These are phyloP conservation scores for Schoenoplectus tabernaemontani DNA, from an alignment of 202 grass and related monocot genomes.

Conservation along the genomic window DNA sequence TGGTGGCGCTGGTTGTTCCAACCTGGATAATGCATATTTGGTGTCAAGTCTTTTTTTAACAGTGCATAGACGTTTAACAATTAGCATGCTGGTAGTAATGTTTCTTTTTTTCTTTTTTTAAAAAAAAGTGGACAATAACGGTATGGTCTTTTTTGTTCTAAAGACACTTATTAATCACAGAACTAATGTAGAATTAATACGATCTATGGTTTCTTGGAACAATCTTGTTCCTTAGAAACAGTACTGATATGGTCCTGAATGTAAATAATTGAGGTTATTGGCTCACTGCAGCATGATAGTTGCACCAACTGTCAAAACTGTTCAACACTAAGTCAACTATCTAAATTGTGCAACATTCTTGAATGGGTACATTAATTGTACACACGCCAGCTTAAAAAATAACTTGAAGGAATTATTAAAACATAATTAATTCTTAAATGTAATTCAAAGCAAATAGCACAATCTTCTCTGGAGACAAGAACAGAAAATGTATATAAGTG, in stretches of 20 bases:
- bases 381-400: neutral
- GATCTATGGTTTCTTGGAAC: no score
- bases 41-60: neutral
- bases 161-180: neutral
- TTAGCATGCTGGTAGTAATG: neutral
- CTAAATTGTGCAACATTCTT: neutral
- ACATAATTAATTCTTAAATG: neutral
- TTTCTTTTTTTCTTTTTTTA: neutral
- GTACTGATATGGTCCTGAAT: no score
- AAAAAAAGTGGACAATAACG: neutral
- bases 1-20: conserved; percentile 29
- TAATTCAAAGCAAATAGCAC: neutral
- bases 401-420: no score
- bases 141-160: neutral
- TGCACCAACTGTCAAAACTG: neutral
- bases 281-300: neutral
- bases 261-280: neutral
- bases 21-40: conserved; percentile 25
- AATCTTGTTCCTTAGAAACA: no score
- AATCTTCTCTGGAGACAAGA: neutral
- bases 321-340: neutral
- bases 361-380: neutral
- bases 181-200: neutral
- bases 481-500: neutral
- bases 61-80: neutral